phyloP scores from a whole-genome alignment of 23 red algal genomes.

The Gracilariopsis chorda region DNA sequence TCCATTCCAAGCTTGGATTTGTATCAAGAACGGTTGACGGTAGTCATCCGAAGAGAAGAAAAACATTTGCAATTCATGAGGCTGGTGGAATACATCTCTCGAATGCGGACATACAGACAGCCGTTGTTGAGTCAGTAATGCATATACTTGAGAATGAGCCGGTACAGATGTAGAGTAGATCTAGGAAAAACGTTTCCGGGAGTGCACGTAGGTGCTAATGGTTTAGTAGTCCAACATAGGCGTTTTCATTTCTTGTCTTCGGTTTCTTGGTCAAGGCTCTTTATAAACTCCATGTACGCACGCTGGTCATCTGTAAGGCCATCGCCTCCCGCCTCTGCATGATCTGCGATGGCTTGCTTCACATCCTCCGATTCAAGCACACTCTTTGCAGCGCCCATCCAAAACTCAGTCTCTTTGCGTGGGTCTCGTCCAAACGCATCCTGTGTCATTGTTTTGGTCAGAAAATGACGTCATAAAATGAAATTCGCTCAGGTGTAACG shows the following conservation, averaged over 20 bases:
- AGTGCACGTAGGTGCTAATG: too few relatives aligned
- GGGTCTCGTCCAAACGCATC: constrained; percentile 96
- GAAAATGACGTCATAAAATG: background rate
- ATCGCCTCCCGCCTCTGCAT: constrained; percentile 33
- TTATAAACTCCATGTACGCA: constrained; percentile 77
- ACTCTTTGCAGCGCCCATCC: constrained; percentile 76
- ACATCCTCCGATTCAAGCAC: constrained; percentile 79
- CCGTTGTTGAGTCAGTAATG: background rate
- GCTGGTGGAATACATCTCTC: too few relatives aligned
- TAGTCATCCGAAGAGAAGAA: too few relatives aligned
- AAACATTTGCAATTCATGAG: too few relatives aligned
- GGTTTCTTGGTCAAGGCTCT: constrained; percentile 40
- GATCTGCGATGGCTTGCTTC: constrained; percentile 72
- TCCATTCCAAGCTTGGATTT: constrained; percentile 19
- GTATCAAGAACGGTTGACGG: constrained; percentile 31
- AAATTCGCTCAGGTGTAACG: background rate
- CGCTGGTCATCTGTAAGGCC: constrained; percentile 73
- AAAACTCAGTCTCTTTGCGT: constrained; percentile 89
- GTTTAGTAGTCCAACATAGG: too few relatives aligned
- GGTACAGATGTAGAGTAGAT: too few relatives aligned
- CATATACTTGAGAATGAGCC: background rate
- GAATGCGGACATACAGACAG: too few relatives aligned
- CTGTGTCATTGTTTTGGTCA: background rate
- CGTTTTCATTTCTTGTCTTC: too few relatives aligned
- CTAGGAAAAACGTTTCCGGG: too few relatives aligned